Conservation (phyloP, 371 early-diverging fungal genomes). For the Mortierella sp. region DNA sequence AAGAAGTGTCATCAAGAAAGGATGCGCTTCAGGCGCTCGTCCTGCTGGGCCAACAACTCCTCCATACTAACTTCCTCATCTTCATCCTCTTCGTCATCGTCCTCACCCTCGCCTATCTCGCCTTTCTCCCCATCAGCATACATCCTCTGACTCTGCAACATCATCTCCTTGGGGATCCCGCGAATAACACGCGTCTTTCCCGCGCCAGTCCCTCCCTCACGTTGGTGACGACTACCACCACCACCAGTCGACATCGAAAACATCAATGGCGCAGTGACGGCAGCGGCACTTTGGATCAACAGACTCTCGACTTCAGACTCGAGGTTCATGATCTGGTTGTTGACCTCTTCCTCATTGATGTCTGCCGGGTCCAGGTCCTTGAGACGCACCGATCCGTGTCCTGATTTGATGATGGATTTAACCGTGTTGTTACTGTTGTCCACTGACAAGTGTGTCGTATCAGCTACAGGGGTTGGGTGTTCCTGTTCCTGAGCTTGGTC, state of each 20-base stretch:
- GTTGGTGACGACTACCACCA: conserved; percentile 6
- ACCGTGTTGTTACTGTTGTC: background rate
- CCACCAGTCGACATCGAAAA: conserved; percentile 13
- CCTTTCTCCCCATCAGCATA: conserved; percentile 2
- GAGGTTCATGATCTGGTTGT: conserved; percentile 43
- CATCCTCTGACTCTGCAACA: conserved; percentile 1
- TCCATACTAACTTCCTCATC: conserved; percentile 46
- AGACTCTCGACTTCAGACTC: conserved; percentile 50
- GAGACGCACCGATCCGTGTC: conserved; percentile 25
- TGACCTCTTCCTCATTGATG: conserved; percentile 45
- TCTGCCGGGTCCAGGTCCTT: conserved; percentile 35
- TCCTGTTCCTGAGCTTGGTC: background rate
- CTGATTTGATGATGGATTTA: conserved; percentile 13
- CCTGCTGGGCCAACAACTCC: conserved; percentile 51
- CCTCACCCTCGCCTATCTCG: background rate
- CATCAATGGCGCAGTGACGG: conserved; percentile 23
- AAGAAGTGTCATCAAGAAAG: background rate
- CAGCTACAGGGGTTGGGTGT: background rate
- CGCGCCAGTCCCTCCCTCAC: conserved; percentile 14
- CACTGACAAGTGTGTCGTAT: background rate
- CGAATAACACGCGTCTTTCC: conserved; percentile 42
- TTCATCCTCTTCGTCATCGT: conserved; percentile 18
- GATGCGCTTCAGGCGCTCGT: conserved; percentile 20
- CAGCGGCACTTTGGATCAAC: conserved; percentile 31
- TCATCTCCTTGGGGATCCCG: conserved; percentile 41